Base-by-base conservation (phyloP, 306 rosid genomes). In the Dryas octopetala region DNA sequence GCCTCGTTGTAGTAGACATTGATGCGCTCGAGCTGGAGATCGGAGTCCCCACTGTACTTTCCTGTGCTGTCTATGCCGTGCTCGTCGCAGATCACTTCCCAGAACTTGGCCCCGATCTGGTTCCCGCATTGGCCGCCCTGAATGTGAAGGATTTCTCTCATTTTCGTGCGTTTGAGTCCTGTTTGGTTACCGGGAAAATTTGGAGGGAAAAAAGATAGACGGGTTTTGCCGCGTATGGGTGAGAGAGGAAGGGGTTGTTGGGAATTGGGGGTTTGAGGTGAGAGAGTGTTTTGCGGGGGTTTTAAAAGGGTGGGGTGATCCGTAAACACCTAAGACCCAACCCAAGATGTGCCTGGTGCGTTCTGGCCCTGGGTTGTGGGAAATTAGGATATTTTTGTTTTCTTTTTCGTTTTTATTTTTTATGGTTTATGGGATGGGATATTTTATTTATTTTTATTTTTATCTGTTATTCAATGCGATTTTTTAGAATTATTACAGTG, bases 81-180 rank as follows among this genome's bases (percentile, higher is more conserved):
- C 82, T 86, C 85, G 14, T 83, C 85, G 83, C 86, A 85, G 45
- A 85, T 82, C 61, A 85, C 89, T 59, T 85, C 89, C 89, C 89
- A 85, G 78, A 80, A 85, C 80, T 85, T 82, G 73, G 89, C 86
- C 7, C 89, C 89, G 62, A 85, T 82, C 76, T 82, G 89, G 81
- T 86, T 86, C 19, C 89, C 89, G 14, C 87, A 86, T 58, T 86
- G 89, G 7, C 89, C 89, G 0, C 87, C 87, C 68, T 86, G 87
- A 63, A 86, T 86, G 75, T 83, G 89, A 4, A 86, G 83, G 61
- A 86, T 86, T 67, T 86, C 89, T 74, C 89, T 80, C 87, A 86
- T 86, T 17, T 69, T 59, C 5, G 7, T 0, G 6, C 12, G 12
- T 54, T 26, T 58, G 6, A 2, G 59, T 4, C 28, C 32, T 16